Evolutionary conservation across 2,329 filamentous ascomycete species (phyloP), one percentile per base, ranked within the genome.

Genomic region (Capronia americana): DNA sequence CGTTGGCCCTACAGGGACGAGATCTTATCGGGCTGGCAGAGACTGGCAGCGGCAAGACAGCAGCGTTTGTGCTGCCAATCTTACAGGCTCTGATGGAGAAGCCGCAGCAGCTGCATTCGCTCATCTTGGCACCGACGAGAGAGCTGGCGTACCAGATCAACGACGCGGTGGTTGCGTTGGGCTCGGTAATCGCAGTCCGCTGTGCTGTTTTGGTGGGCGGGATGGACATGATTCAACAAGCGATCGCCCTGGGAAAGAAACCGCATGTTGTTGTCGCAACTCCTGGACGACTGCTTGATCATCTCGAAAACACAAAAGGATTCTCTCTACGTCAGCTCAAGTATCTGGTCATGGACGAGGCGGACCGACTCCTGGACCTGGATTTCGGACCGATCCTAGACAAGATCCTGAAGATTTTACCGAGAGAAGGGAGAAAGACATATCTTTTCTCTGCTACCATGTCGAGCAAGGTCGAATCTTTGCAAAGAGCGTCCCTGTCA

Each of bases 401-500:
- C 79, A 97, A 96, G 79, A 92, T 97, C 62, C 86, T 98, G 59
- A 94, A 95, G 78, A 92, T 96, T 28, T 82, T 97, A 4, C 93
- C 93, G 0, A 83, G 88, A 48, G 89, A 93, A 75, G 83, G 89
- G 46, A 86, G 87, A 51, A 80, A 89, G 48, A 98, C 95, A 0
- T 95, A 90, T 75, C 89, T 99, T 50, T 98, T 97, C 83, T 95
- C 91, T 3, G 94, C 95, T 1, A 99, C 95, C 12, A 94, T 98
- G 86, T 93, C 89, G 73, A 93, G 89, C 68, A 97, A 97, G 77
- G 91, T 99, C 65, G 95, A 98, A 79, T 92, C 89, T 60, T 82
- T 99, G 55, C 95, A 98, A 77, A 88, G 95, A 60, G 95, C 95
- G 23, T 93, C 91, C 68, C 84, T 99, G 62, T 88, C 88, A 53